Evolutionary conservation across 1,139 yeast species (phyloP), one percentile per base, ranked within the genome.

Genomic region (Debaryomyces subglobosus): DNA sequence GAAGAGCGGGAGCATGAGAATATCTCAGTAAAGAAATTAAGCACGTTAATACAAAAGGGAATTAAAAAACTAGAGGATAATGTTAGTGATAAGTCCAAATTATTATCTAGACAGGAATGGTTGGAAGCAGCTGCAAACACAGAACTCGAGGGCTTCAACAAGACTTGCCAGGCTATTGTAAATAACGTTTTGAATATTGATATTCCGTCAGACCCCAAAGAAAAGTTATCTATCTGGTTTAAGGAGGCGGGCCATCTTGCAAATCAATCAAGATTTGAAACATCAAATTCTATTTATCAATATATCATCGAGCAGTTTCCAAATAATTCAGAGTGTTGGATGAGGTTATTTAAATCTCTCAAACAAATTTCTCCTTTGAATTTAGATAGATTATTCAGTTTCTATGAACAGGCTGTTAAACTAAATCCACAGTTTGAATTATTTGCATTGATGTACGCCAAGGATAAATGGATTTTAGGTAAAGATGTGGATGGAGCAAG

Each of bases 361-460:
- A 81, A 77, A 54, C 39, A 53, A 3, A 61, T 66, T 34, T 61
- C 64, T 12, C 30, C 57, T 3, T 39, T 36, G 54, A 27, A 58
- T 51, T 23, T 51, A 3, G 61, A 62, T 0, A 69, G 67, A 5
- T 61, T 88, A 5, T 80, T 74, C 56, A 61, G 64, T 1, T 74
- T 75, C 30, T 85, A 86, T 58, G 81, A 82, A 35, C 68, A 69
- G 65, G 81, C 86, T 34, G 75, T 78, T 2, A 56, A 61, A 0
- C 61, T 72, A 0, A 75, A 85, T 48, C 85, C 88, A 0, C 57
- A 67, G 1, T 64, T 69, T 20, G 82, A 79, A 29, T 59, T 78
- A 4, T 74, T 90, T 47, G 77, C 83, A 68, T 65, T 90, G 47
- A 80, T 86, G 83, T 89, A 81, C 61, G 88, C 96, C 0, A 84